phyloP scores from a whole-genome alignment of 2,329 filamentous ascomycete genomes.

The Neurospora sp. region DNA sequence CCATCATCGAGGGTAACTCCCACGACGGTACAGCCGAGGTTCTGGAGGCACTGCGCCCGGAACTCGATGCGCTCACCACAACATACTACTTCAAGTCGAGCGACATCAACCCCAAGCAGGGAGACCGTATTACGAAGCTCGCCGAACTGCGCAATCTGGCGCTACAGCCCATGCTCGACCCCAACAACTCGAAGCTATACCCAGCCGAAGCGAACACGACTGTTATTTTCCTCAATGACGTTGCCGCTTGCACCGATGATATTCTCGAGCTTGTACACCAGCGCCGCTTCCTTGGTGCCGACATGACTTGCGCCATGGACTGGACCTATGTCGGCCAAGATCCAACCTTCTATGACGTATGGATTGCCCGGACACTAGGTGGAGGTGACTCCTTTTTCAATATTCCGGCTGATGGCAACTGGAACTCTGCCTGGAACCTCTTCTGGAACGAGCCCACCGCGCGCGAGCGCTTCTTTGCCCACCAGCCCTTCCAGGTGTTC shows the following conservation, averaged over 20 bases:
- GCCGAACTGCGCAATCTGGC: slow-evolving; percentile 43
- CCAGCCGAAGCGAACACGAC: slow-evolving; percentile 21
- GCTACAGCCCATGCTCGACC: slow-evolving; percentile 32
- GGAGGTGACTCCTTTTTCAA: slow-evolving; percentile 44
- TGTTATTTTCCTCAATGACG: slow-evolving; percentile 44
- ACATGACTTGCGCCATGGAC: slow-evolving; percentile 51
- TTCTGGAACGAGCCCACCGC: slow-evolving; percentile 40
- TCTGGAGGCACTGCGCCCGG: slow-evolving; percentile 29
- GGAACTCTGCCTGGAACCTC: slow-evolving; percentile 37
- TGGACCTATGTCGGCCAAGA: slow-evolving; percentile 37
- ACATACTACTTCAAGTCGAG: slow-evolving; percentile 33
- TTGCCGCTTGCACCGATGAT: slow-evolving; percentile 42
- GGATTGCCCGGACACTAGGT: slow-evolving; percentile 40
- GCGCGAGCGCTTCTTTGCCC: slow-evolving; percentile 21
- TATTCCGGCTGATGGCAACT: slow-evolving; percentile 38
- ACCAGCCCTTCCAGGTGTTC: slow-evolving; percentile 48
- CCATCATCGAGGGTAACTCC: slow-evolving; percentile 46
- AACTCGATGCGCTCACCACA: slow-evolving; percentile 25
- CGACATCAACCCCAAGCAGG: slow-evolving; percentile 31
- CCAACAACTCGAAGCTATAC: slow-evolving; percentile 1
- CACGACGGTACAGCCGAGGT: slow-evolving; percentile 43
- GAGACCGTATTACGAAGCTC: slow-evolving; percentile 35
- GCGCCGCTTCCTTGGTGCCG: slow-evolving; percentile 32
- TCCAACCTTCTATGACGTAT: slow-evolving; percentile 47
- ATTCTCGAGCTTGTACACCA: slow-evolving; percentile 47